Conservation (phyloP, 2,329 filamentous ascomycete genomes). For the Fusarium xylarioides region DNA sequence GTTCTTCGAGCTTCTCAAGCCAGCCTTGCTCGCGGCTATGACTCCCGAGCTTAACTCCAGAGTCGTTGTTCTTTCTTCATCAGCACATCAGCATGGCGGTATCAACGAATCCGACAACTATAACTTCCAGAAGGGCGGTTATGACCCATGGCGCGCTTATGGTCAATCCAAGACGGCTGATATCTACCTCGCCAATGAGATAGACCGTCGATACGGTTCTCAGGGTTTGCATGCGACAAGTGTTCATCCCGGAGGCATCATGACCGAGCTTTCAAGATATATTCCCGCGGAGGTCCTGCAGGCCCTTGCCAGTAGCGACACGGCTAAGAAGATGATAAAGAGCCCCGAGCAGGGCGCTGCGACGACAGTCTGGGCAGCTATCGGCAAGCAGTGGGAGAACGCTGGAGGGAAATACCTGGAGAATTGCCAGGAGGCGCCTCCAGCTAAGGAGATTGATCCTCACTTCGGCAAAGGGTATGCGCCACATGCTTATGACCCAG, state of each 20-base stretch:
- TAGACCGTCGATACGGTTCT: conserved; percentile 58
- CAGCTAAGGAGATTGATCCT: neutral
- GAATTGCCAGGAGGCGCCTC: conserved; percentile 15
- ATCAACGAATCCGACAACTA: conserved; percentile 26
- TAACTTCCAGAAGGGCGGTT: conserved; percentile 38
- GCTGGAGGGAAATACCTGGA: conserved; percentile 30
- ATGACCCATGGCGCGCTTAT: conserved; percentile 52
- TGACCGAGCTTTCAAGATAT: conserved; percentile 10
- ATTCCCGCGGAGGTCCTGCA: neutral
- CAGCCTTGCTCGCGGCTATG: conserved; percentile 46
- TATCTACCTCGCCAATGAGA: conserved; percentile 59
- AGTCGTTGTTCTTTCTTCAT: conserved; percentile 49
- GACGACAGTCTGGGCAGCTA: conserved; percentile 34
- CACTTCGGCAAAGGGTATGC: neutral
- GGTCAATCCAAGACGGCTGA: conserved; percentile 61
- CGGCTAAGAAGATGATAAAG: neutral
- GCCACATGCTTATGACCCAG: conserved; percentile 18
- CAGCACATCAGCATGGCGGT: conserved; percentile 21
- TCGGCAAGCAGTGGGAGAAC: conserved; percentile 29
- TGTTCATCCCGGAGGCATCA: conserved; percentile 59
- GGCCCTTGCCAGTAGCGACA: neutral
- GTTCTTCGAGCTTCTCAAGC: conserved; percentile 52
- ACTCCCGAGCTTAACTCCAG: conserved; percentile 39
- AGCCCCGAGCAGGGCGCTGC: conserved; percentile 34
- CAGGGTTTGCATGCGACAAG: conserved; percentile 53